Evolutionary conservation across 2,329 filamentous ascomycete species (phyloP).

Genomic region (Pseudopithomyces maydicus): DNA sequence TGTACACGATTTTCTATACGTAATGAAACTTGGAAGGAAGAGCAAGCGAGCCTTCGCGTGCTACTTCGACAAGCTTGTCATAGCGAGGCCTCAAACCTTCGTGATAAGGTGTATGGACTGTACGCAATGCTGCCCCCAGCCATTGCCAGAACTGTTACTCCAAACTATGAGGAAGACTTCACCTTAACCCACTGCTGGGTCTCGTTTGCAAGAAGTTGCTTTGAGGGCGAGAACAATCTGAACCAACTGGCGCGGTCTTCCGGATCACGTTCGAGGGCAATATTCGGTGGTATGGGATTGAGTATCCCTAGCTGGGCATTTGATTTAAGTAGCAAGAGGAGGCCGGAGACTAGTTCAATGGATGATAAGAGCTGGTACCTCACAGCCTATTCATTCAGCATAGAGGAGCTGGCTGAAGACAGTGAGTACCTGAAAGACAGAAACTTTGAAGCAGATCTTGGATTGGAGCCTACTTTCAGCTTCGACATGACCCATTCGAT

Average conservation of each 20-base stretch:
- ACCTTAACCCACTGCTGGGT: neutral
- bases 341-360: too few relatives aligned
- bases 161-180: neutral
- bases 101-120: constrained; percentile 1
- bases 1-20: too few relatives aligned
- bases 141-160: neutral
- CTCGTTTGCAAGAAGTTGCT: neutral
- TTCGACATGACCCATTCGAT: too few relatives aligned
- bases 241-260: neutral
- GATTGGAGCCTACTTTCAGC: too few relatives aligned
- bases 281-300: too few relatives aligned
- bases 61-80: neutral
- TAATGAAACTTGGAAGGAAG: neutral
- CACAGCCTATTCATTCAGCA: neutral
- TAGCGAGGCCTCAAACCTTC: neutral
- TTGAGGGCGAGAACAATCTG: neutral
- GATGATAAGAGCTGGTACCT: neutral
- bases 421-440: too few relatives aligned
- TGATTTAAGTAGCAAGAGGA: too few relatives aligned
- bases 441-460: too few relatives aligned
- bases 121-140: neutral
- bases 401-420: too few relatives aligned
- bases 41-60: neutral
- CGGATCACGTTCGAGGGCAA: neutral
- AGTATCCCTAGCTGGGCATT: neutral